phyloP scores from a whole-genome alignment of 768 basidiomycete genomes.

The Hortiboletus campestris region DNA sequence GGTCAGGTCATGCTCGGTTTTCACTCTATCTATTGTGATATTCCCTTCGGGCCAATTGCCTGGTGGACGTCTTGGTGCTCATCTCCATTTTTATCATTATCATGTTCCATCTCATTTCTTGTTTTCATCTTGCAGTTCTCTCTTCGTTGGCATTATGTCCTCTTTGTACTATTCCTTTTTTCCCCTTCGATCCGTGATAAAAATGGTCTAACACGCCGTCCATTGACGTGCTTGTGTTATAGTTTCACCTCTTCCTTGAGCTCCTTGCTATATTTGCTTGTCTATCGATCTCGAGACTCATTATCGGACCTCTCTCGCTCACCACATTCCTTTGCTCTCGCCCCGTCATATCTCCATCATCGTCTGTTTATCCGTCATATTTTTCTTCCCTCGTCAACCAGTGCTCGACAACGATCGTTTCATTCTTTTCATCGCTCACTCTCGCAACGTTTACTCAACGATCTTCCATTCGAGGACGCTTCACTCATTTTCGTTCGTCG shows the following conservation, averaged over 20 bases:
- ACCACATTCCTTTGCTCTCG: slow-evolving; percentile 1
- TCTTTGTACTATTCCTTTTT: slow-evolving; percentile 11
- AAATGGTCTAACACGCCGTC: slow-evolving; percentile 6
- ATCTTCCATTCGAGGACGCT: neutral
- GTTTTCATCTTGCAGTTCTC: slow-evolving; percentile 6
- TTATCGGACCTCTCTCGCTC: slow-evolving; percentile 12
- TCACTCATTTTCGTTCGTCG: neutral
- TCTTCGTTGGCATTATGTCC: slow-evolving; percentile 9
- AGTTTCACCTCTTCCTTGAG: neutral
- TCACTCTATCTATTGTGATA: slow-evolving; percentile 5
- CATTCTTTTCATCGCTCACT: neutral
- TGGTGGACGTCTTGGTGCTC: slow-evolving; percentile 7
- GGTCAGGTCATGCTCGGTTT: neutral
- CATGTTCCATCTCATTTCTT: slow-evolving; percentile 13
- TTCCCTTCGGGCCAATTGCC: slow-evolving; percentile 2
- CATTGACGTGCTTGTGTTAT: slow-evolving; percentile 8
- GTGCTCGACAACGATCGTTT: neutral
- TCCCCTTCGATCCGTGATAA: neutral
- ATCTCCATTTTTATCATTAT: slow-evolving; percentile 3
- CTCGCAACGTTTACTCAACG: neutral
- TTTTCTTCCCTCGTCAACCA: slow-evolving; percentile 3
- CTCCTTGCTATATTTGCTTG: slow-evolving; percentile 7
- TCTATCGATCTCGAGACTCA: slow-evolving; percentile 8
- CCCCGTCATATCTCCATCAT: slow-evolving; percentile 5
- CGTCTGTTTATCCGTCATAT: slow-evolving; percentile 8